phyloP scores from a whole-genome alignment of 257 asterid species.

The Solanum bukasovii region DNA sequence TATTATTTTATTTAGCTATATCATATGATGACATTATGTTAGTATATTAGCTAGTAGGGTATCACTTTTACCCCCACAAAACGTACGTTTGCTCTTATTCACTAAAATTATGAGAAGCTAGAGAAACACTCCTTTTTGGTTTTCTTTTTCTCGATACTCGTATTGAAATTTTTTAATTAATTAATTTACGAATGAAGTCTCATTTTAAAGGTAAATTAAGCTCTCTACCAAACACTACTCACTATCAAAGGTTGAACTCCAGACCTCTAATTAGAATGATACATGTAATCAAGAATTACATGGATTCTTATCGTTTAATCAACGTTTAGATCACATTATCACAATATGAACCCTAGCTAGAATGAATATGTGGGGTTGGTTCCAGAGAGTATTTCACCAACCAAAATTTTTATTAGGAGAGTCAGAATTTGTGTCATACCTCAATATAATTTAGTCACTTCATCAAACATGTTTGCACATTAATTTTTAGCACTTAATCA shows the following conservation, averaged over 20 bases:
- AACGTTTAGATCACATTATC: neutral
- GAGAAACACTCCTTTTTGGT: neutral
- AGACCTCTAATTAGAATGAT: neutral
- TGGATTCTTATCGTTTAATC: neutral
- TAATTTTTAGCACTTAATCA: neutral
- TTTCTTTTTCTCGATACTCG: neutral
- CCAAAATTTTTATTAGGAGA: no score
- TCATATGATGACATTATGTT: neutral
- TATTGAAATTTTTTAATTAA: neutral
- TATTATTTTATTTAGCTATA: no score
- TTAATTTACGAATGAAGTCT: neutral
- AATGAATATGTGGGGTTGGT: no score
- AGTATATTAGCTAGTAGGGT: neutral
- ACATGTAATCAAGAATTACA: neutral
- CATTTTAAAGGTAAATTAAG: neutral
- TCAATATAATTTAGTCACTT: no score
- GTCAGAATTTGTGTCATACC: no score
- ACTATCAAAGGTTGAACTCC: neutral
- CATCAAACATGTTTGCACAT: neutral
- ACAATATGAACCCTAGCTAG: neutral
- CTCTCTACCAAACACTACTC: neutral
- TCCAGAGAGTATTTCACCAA: no score
- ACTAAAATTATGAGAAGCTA: neutral
- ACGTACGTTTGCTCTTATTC: neutral
- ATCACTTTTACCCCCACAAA: neutral